A percentile compares a stretch with the other conserved stretches of the same genome.
Evolutionary conservation across 768 basidiomycete species (phyloP).

Genomic region (Leccinum broughii): DNA sequence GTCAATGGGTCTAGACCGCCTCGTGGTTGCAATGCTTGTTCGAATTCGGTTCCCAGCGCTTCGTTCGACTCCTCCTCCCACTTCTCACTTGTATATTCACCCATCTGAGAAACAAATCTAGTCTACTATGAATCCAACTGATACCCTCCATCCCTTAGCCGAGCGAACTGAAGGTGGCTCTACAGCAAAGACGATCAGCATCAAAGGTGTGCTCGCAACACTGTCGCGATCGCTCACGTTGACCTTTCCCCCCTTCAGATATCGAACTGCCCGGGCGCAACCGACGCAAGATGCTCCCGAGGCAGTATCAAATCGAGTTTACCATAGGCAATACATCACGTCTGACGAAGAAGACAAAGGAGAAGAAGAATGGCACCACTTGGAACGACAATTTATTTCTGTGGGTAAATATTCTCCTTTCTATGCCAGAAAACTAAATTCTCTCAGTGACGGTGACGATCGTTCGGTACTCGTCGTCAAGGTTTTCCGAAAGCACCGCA

Average conservation of each 20-base stretch:
- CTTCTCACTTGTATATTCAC: too few relatives aligned
- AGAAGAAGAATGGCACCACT: too few relatives aligned
- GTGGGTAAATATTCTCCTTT: background rate
- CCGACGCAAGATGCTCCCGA: background rate
- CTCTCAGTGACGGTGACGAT: background rate
- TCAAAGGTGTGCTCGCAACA: background rate
- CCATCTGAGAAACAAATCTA: too few relatives aligned
- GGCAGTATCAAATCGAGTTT: background rate
- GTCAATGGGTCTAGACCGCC: too few relatives aligned
- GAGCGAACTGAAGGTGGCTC: background rate
- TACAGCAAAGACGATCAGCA: background rate
- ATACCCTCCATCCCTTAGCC: too few relatives aligned
- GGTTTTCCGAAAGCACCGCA: too few relatives aligned
- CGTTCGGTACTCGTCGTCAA: too few relatives aligned
- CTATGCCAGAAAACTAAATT: too few relatives aligned
- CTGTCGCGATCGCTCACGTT: too few relatives aligned
- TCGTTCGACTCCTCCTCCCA: too few relatives aligned
- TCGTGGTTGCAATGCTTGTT: too few relatives aligned
- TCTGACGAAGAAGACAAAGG: background rate
- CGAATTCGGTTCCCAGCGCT: too few relatives aligned
- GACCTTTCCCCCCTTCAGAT: background rate
- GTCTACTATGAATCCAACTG: background rate
- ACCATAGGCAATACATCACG: background rate
- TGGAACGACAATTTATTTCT: background rate
- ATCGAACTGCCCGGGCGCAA: background rate